A percentile compares a stretch with the other conserved stretches of the same genome.
phyloP scores from a whole-genome alignment of 495 filamentous ascomycete species.

The Aspergillus nanangensis region DNA sequence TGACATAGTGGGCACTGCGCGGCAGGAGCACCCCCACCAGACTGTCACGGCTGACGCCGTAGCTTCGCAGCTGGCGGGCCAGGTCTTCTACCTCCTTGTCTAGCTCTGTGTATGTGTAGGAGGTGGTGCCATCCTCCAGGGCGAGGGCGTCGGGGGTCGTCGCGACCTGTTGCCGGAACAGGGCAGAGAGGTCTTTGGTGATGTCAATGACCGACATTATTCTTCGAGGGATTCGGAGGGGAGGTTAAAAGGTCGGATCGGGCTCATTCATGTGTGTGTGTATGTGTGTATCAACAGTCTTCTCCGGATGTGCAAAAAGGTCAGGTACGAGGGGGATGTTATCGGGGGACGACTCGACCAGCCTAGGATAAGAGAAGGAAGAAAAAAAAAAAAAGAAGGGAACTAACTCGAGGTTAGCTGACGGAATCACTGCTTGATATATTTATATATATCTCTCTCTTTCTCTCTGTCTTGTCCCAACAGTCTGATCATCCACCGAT shows the following conservation, averaged over 20 bases:
- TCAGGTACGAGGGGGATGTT: too few relatives aligned
- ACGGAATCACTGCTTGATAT: too few relatives aligned
- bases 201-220: conserved; percentile 55
- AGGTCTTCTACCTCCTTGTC: conserved; percentile 52
- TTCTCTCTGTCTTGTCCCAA: too few relatives aligned
- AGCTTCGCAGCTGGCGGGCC: conserved; percentile 47
- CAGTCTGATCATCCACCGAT: too few relatives aligned
- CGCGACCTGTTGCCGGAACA: conserved; percentile 54
- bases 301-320: too few relatives aligned
- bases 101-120: conserved; percentile 58
- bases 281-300: too few relatives aligned
- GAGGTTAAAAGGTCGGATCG: not conserved
- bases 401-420: too few relatives aligned
- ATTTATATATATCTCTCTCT: too few relatives aligned
- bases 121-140: conserved; percentile 52
- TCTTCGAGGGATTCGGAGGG: conserved; percentile 1
- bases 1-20: conserved; percentile 64
- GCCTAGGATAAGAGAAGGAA: too few relatives aligned
- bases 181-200: conserved; percentile 56
- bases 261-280: not conserved
- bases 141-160: conserved; percentile 56
- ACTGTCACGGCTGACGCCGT: conserved; percentile 57
- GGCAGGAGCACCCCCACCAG: conserved; percentile 63
- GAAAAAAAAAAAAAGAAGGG: too few relatives aligned
- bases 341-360: too few relatives aligned